Conservation (phyloP, 805 yeast genomes). For the Ogataea nakhonphanomensis region DNA sequence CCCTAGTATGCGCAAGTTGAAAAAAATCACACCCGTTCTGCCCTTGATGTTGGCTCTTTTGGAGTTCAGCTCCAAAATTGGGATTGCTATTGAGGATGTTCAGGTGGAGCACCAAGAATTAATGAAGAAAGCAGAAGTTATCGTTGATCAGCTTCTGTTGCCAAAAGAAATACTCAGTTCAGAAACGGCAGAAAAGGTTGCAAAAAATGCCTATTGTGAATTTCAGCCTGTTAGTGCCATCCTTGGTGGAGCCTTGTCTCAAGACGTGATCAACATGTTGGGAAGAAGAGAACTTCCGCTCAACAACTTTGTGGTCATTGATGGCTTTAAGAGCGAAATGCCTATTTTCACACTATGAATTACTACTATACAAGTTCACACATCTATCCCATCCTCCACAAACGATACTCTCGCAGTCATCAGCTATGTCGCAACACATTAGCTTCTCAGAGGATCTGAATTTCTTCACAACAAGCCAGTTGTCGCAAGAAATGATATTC, state of each 20-base stretch:
- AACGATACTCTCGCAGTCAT: conserved; percentile 42
- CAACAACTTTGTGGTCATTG: conserved; percentile 75
- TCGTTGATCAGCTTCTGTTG: conserved; percentile 40
- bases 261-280: conserved; percentile 81
- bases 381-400: conserved; percentile 86
- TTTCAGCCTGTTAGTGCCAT: conserved; percentile 83
- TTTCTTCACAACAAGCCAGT: conserved; percentile 57
- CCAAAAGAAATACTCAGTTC: conserved; percentile 40
- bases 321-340: conserved; percentile 67
- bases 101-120: conserved; percentile 29
- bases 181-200: conserved; percentile 37
- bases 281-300: conserved; percentile 76
- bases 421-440: conserved; percentile 60
- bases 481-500: conserved; percentile 62
- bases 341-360: conserved; percentile 61
- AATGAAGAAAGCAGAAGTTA: conserved; percentile 25
- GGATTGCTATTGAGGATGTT: conserved; percentile 24
- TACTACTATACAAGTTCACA: conserved; percentile 44
- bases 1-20: conserved; percentile 37
- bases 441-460: conserved; percentile 65
- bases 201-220: conserved; percentile 56
- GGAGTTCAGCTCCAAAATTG: conserved; percentile 32
- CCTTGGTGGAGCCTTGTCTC: conserved; percentile 85
- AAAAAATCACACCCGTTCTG: conserved; percentile 49
- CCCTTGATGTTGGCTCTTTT: conserved; percentile 61